Base-by-base conservation (phyloP, 176 grass and related monocot genomes). In the Phragmites australis region DNA sequence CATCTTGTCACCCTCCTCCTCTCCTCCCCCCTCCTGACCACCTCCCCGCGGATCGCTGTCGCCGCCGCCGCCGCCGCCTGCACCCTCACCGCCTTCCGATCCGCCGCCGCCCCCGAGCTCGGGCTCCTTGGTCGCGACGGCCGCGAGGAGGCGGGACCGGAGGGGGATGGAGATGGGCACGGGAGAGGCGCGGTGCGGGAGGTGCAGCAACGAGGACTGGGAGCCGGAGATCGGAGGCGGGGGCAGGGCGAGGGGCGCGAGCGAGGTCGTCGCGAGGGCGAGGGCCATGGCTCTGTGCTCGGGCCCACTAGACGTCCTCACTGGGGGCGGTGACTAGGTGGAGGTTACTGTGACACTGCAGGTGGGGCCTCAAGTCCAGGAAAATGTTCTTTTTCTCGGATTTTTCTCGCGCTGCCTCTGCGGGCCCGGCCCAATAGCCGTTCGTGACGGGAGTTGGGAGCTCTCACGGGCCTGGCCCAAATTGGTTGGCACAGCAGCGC, bases 61-160 rank as follows among this genome's bases (percentile, higher is more conserved):
- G 6, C 83, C 55, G 6, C 72, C 75, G 0, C 84, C 70, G 11
- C 67, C 84, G 0, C 82, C 62, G 3, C 72, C 83, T 0, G 68
- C 60, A 12, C 64, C 65, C 2, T 72, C 72, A 29, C 46, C 66
- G 9, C 80, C 83, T 26, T n/a, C 88, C 0, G 69, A 76, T 65
- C 72, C 77, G 22, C 82, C 75, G 60, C 83, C 83, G 23, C 81
- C 32, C 3, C 61, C 86, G 60, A 87, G 57, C 42, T 80, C 82
- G 34, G 81, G 77, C 57, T 91, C 84, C 72, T 82, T 86, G 37
- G 70, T 25, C 8, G 81, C 48, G 29, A 86, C 85, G 1, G 87
- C 82, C 23, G 48, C 53, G 70, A 73, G 21, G 53, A 83, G 48
- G 90, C 87, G 82, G 0, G 85, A 75, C 23, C 82, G 63, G 61